Base-by-base conservation (phyloP, 192 early-diverging fungal genomes). In the Linnemannia hyalina region DNA sequence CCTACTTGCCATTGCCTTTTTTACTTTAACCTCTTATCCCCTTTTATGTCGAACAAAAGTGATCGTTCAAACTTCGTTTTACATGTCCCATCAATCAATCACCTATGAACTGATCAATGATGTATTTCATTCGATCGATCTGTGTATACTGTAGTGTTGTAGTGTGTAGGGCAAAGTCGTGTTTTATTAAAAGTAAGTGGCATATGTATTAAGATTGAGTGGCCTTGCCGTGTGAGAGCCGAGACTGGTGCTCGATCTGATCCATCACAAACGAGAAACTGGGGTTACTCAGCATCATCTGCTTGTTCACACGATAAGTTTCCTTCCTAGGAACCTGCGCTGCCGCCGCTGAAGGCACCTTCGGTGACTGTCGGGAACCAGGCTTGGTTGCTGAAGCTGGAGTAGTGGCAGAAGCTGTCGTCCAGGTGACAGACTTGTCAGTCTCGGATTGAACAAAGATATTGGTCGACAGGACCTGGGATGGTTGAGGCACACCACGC, bases 231-330 rank as follows among this genome's bases (percentile, higher is more conserved):
- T 68, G 38, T 13, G 76, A 78, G 22, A 83, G 78, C 22, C 78
- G 84, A 38, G 79, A 81, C 72, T 86, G 84, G 18, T 80, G 72
- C n/a, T 81, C 84, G 52, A 86, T 81, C 68, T 86, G 79, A 8
- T 86, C 84, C 80, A 81, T 69, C 20, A 86, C 72, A 78, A 81
- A 86, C 26, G 84, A 41, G 42, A 86, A 86, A 38, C 84, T 86
- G 3, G 84, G 84, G 36, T 86, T 86, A 38, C 76, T 86, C 22
- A 74, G 79, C 80, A 86, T 77, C 84, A 86, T 86, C 54, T 36
- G 0, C 68, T 86, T 86, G 20, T 86, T 75, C 13, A 86, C 68
- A 15, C 82, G 47, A 63, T 85, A 85, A 4, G 72, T 73, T 65
- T 83, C 76, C 74, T 72, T 85, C 26, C 65, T 71, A 7, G 49